phyloP scores from a whole-genome alignment of 2,329 filamentous ascomycete species.

The Arthrobotrys sphaeroides region DNA sequence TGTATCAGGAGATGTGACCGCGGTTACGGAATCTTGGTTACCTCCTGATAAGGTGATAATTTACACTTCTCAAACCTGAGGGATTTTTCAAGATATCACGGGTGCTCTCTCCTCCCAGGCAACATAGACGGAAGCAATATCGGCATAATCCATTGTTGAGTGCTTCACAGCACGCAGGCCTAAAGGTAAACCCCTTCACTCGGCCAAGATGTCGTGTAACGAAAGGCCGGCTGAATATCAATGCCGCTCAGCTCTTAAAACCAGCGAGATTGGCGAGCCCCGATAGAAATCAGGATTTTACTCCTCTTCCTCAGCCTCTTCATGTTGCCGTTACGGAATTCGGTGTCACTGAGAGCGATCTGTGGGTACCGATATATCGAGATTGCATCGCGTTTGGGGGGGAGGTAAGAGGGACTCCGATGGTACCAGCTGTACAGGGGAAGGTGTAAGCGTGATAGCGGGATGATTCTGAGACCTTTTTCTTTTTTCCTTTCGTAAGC shows the following conservation, averaged over 20 bases:
- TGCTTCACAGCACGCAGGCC: neutral
- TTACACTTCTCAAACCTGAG: neutral
- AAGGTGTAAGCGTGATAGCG: neutral
- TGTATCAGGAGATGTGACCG: neutral
- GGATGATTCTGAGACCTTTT: slow-evolving; percentile 12
- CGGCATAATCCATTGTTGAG: neutral
- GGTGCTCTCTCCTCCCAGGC: neutral
- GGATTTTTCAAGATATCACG: slow-evolving; percentile 7
- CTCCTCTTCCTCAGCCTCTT: neutral
- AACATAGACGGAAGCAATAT: slow-evolving; percentile 1
- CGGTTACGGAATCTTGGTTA: neutral
- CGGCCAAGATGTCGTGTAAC: slow-evolving; percentile 25
- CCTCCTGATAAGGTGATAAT: neutral
- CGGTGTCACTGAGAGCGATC: neutral
- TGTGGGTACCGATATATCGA: slow-evolving; percentile 1
- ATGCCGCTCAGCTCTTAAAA: neutral
- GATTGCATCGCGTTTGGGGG: too few species aligned
- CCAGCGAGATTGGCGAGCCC: slow-evolving; percentile 11
- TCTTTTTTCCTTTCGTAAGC: too few species aligned
- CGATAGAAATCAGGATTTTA: slow-evolving; percentile 6
- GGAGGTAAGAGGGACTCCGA: slow-evolving; percentile 2
- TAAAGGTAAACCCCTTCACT: neutral
- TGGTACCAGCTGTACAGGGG: neutral
- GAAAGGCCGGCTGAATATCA: slow-evolving; percentile 2
- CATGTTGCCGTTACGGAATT: neutral